These are phyloP conservation scores for Plasmodium reichenowi DNA, from an alignment of 169 alveolate species.

Conservation along the genomic window DNA sequence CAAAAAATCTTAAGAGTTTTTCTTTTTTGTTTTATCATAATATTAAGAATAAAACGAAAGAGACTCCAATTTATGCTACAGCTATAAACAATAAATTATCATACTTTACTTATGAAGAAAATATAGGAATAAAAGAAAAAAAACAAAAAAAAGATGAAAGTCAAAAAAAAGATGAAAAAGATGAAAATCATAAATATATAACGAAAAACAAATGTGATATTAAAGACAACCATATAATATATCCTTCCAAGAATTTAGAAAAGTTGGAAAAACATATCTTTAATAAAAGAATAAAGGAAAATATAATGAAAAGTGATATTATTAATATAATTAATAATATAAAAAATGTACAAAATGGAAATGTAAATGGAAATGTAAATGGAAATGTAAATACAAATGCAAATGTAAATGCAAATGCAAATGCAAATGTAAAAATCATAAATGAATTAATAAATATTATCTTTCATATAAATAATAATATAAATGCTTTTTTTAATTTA, in stretches of 20 bases:
- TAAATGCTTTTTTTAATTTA: slow-evolving; percentile 1
- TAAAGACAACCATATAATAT: no score
- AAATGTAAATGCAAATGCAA: no score
- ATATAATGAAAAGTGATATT: slow-evolving; percentile 1
- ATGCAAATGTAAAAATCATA: background rate
- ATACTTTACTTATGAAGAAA: no score
- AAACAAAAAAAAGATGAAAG: background rate
- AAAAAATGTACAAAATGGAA: background rate
- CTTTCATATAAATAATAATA: slow-evolving; percentile 1
- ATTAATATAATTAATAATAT: slow-evolving; percentile 17
- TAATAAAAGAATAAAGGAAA: background rate
- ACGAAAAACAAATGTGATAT: no score
- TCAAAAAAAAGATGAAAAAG: background rate
- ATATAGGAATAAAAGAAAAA: background rate
- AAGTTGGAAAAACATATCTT: background rate
- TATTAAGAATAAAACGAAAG: no score
- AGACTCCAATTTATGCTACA: no score
- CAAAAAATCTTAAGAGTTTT: no score
- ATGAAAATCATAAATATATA: background rate
- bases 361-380: background rate
- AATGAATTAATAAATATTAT: slow-evolving; percentile 3
- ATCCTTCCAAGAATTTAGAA: no score
- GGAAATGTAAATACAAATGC: no score
- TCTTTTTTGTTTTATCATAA: no score
- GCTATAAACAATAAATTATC: no score